Base-by-base conservation (phyloP, 768 basidiomycete species). In the Amanita muscaria region DNA sequence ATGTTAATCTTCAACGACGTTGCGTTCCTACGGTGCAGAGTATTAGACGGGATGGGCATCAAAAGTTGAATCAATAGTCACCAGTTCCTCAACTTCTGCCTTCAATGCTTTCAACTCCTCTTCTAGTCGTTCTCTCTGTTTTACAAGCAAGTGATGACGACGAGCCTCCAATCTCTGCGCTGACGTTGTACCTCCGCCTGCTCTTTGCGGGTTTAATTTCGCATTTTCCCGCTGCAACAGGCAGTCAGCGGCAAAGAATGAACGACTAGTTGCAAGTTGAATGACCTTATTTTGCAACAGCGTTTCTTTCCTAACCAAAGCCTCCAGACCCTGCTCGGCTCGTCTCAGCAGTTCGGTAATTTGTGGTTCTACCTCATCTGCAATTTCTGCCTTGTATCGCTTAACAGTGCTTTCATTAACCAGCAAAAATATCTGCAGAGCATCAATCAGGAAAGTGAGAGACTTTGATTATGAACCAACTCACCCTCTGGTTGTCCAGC, bases 401-500 rank as follows among this genome's bases (percentile, higher is more conserved):
- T 73, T 72, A n/a, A 88, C 73, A 0, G 79, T 83, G 10, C 67
- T 70, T 58, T 89, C 86, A 42, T 83, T 77, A 1, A 87, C 69
- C 8, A 90, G 73, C 14, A 85, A 63, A 56, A 84, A 89, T 0
- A 86, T 77, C 87, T 90, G n/a, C n/a, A n/a, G n/a, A n/a, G n/a
- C n/a, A n/a, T n/a, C n/a, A n/a, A n/a, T n/a, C n/a, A n/a, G n/a
- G n/a, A n/a, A n/a, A n/a, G n/a, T n/a, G n/a, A n/a, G n/a, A n/a
- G n/a, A n/a, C n/a, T n/a, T n/a, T n/a, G n/a, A n/a, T n/a, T n/a
- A n/a, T n/a, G n/a, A n/a, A n/a, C n/a, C n/a, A n/a, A 50, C 65
- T 46, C 53, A 83, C 88, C 56, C 76, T 68, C 51, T 89, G 80
- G 49, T 66, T 86, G 49, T 79, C 67, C 32, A 90, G 55, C 11